Evolutionary conservation across 306 rosid genomes (phyloP), one percentile per base, ranked within the genome.

Genomic region (Quercus rubra): DNA sequence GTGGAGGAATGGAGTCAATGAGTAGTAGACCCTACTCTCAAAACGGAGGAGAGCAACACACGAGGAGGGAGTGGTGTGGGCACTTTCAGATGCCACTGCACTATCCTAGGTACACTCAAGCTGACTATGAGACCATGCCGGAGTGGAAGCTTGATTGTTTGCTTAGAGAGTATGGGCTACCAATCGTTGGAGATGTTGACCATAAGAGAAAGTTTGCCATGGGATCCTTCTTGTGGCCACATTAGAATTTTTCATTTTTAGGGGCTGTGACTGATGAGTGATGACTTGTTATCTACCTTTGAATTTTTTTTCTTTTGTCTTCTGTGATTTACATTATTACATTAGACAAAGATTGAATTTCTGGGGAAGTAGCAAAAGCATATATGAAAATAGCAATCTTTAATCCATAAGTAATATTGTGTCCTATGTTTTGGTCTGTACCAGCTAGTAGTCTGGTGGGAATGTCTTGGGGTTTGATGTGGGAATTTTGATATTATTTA

Each of bases 111-210:
- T 88, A 90, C 84, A 85, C 87, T 1, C 54, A 82, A 55, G 80
- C 83, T 30, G 94, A 90, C 73, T 88, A 90, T 56, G 91, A 90
- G 82, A 71, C 77, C 82, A 88, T 90, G 92, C 91, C 91, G 30
- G 94, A 88, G 84, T 88, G 94, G 89, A 88, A 83, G 87, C 71
- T 88, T 12, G 94, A 90, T 38, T 90, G 88, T 28, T 87, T 90
- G 86, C 92, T 90, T 38, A 77, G 63, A 70, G 80, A 90, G 83
- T 90, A 90, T 67, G 94, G 94, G 5, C 83, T 90, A 8, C 92
- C 90, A 17, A 66, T 85, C 76, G 30, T 75, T 17, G 91, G 88
- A 0, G 90, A 87, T 77, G 72, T 87, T 77, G 76, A 80, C 0
- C 88, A 87, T 1, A 90, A 85, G 88, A 83, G 92, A 78, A 77